Percentiles rank a stretch among this genome's conserved stretches.
phyloP scores from a whole-genome alignment of 1,284 basidiomycete genomes.

The Apiotrichum mycotoxinovorans region DNA sequence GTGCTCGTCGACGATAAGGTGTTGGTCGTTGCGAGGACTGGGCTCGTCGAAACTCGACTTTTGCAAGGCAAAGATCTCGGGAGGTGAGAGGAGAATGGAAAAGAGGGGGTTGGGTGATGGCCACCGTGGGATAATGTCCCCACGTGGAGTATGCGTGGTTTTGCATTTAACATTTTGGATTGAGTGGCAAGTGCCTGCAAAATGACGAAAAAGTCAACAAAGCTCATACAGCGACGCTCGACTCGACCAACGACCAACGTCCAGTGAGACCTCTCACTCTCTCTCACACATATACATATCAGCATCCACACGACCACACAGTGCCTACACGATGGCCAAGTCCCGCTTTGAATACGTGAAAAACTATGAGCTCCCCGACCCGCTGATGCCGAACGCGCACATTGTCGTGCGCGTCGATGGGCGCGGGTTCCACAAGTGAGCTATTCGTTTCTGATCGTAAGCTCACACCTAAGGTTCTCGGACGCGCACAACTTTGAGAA shows the following conservation, averaged over 20 bases:
- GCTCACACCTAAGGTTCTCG: slow-evolving; percentile 63
- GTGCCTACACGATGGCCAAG: slow-evolving; percentile 74
- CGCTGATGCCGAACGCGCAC: slow-evolving; percentile 76
- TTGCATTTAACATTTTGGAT: no score
- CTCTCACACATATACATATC: not conserved
- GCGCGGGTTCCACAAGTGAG: slow-evolving; percentile 87
- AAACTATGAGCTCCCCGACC: slow-evolving; percentile 83
- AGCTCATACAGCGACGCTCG: no score
- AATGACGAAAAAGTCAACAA: no score
- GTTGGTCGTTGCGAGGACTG: no score
- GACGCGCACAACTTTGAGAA: slow-evolving; percentile 77
- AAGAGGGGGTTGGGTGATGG: not conserved
- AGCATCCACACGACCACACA: no score
- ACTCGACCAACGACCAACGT: no score
- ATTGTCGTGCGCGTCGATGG: slow-evolving; percentile 88
- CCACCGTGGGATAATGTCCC: not conserved
- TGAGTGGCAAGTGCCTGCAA: no score
- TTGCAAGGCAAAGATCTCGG: no score
- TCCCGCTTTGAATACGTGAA: slow-evolving; percentile 88
- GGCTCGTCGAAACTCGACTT: no score
- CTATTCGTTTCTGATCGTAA: not conserved
- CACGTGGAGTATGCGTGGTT: no score
- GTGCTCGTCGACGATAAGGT: no score
- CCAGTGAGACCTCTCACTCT: not conserved
- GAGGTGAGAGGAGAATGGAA: no score